Percentiles rank a stretch among this genome's conserved stretches.
Conservation (phyloP, 495 filamentous ascomycete species). For the Penicillium waksmanii region DNA sequence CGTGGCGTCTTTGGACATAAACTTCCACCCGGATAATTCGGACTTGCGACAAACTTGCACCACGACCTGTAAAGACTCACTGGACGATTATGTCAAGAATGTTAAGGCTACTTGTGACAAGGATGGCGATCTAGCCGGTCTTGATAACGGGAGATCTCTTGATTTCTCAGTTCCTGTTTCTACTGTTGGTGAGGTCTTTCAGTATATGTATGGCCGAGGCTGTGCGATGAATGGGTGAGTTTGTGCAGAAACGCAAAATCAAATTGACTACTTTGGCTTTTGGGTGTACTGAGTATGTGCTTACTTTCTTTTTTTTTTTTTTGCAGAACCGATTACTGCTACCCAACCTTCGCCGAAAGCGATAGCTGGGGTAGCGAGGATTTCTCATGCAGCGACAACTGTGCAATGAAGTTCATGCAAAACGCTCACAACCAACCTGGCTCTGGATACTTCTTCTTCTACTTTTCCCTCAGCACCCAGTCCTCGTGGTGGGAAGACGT, state of each 20-base stretch:
- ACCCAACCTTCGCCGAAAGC: slow-evolving; percentile 25
- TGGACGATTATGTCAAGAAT: slow-evolving; percentile 33
- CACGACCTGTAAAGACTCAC: slow-evolving; percentile 31
- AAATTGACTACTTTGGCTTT: slow-evolving; percentile 1
- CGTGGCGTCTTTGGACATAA: slow-evolving; percentile 29
- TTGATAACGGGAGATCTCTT: slow-evolving; percentile 15
- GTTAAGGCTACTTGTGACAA: slow-evolving; percentile 28
- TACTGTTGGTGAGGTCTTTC: slow-evolving; percentile 31
- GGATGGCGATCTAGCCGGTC: slow-evolving; percentile 29
- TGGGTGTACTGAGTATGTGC: slow-evolving; percentile 1
- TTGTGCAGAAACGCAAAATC: background rate
- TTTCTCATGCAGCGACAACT: slow-evolving; percentile 31
- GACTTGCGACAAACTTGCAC: slow-evolving; percentile 33
- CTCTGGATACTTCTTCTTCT: slow-evolving; percentile 28
- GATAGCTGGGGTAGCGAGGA: slow-evolving; percentile 19
- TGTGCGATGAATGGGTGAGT: slow-evolving; percentile 33
- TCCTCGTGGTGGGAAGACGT: slow-evolving; percentile 26
- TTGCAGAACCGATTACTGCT: slow-evolving; percentile 30
- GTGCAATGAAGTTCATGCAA: slow-evolving; percentile 28
- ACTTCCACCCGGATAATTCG: slow-evolving; percentile 24
- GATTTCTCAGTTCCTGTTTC: slow-evolving; percentile 25
- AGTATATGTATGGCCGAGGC: slow-evolving; percentile 30
- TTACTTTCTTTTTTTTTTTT: slow-evolving; percentile 1
- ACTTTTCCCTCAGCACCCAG: slow-evolving; percentile 24
- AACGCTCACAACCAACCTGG: slow-evolving; percentile 33